Evolutionary conservation across 2,329 filamentous ascomycete genomes (phyloP).

Genomic region (Cladosporium sp.): DNA sequence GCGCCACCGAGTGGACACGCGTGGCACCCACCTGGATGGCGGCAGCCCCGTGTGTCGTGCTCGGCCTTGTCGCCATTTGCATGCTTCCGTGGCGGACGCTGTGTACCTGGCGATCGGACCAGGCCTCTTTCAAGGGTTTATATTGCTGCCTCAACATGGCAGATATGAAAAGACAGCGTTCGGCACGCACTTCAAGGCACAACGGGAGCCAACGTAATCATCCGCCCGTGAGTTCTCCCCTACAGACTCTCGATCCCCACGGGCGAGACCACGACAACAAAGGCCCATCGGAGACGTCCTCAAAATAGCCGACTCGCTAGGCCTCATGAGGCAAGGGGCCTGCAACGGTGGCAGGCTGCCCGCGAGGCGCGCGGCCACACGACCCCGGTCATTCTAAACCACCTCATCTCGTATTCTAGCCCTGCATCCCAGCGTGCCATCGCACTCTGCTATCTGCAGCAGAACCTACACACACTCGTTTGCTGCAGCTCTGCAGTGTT

Average conservation of each 20-base stretch:
- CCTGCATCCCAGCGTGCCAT: slow-evolving; percentile 19
- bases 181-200: neutral
- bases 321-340: slow-evolving; percentile 15
- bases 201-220: slow-evolving; percentile 3
- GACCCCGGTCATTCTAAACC: slow-evolving; percentile 17
- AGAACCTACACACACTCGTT: slow-evolving; percentile 21
- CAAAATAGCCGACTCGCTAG: slow-evolving; percentile 16
- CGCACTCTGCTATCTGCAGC: slow-evolving; percentile 12
- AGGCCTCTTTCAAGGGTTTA: neutral
- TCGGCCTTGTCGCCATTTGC: neutral
- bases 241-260: slow-evolving; percentile 10
- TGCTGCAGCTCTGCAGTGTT: neutral
- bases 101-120: slow-evolving; percentile 14
- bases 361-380: slow-evolving; percentile 16
- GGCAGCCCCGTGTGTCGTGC: slow-evolving; percentile 3
- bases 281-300: slow-evolving; percentile 10
- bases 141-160: slow-evolving; percentile 1
- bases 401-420: slow-evolving; percentile 21
- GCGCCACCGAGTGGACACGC: slow-evolving; percentile 12
- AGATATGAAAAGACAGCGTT: neutral
- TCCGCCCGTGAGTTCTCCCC: neutral
- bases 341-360: slow-evolving; percentile 12
- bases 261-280: slow-evolving; percentile 17
- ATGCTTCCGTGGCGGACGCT: slow-evolving; percentile 8
- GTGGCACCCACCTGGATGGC: slow-evolving; percentile 12